These are phyloP conservation scores for Plasmodium sp. DNA, from an alignment of 169 alveolate genomes.

Conservation along the genomic window DNA sequence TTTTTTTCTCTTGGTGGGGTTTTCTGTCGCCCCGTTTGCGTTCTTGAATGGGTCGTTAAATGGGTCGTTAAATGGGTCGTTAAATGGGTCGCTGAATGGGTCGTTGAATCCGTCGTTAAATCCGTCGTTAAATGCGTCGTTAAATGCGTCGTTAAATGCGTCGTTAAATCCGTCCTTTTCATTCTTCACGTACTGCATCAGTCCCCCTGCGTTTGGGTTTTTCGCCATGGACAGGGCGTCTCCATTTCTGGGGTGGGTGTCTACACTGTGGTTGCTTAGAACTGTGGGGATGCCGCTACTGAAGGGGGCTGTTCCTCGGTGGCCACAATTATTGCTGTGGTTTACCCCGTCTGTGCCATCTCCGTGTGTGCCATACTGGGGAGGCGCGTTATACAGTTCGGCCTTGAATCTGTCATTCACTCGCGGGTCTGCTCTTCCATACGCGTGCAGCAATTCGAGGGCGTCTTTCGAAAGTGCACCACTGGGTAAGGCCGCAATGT, in stretches of 20 bases:
- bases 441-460: not conserved
- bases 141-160: no score
- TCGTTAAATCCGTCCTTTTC: not conserved
- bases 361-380: not conserved
- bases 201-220: not conserved
- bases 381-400: not conserved
- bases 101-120: no score
- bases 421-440: not conserved
- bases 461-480: not conserved
- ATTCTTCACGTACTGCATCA: not conserved
- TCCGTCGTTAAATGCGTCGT: no score
- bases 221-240: not conserved
- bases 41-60: not conserved
- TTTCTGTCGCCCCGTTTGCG: not conserved
- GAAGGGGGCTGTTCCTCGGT: not conserved
- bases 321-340: not conserved
- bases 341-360: not conserved
- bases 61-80: no score
- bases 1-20: conserved; percentile 10
- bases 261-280: not conserved
- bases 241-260: not conserved
- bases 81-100: no score
- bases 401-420: not conserved
- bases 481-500: not conserved
- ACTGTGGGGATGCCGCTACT: not conserved